Evolutionary conservation across 495 filamentous ascomycete species (phyloP).

Genomic region (Penicillium bialowiezense): DNA sequence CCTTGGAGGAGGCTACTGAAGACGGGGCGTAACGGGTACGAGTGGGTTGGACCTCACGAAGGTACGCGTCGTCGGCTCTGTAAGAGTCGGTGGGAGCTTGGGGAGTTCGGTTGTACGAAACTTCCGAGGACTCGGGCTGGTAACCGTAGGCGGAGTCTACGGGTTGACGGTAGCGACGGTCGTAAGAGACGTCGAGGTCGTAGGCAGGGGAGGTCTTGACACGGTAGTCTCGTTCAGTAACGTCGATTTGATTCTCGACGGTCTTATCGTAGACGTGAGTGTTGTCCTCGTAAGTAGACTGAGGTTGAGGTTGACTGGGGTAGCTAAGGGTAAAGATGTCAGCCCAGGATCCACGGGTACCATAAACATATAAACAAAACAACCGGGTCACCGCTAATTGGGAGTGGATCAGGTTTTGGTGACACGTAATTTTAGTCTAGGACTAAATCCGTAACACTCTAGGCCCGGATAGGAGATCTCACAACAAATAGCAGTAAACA

Average conservation of each 20-base stretch:
- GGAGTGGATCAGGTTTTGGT: constrained; percentile 31
- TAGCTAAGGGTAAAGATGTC: constrained; percentile 36
- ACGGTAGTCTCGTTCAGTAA: constrained; percentile 83
- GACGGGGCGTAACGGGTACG: constrained; percentile 37
- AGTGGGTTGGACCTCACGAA: constrained; percentile 45
- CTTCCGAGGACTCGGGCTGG: constrained; percentile 25
- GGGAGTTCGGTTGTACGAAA: constrained; percentile 30
- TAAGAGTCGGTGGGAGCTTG: constrained; percentile 29
- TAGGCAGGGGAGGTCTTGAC: constrained; percentile 69
- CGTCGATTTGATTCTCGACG: constrained; percentile 65
- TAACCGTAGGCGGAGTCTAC: constrained; percentile 32
- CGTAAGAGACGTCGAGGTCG: constrained; percentile 58
- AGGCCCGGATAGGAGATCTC: constrained; percentile 23
- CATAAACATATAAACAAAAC: constrained; percentile 33
- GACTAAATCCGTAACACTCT: constrained; percentile 31
- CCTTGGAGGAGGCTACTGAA: constrained; percentile 8
- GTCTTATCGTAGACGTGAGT: constrained; percentile 52
- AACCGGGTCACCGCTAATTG: constrained; percentile 32
- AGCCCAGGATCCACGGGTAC: constrained; percentile 16
- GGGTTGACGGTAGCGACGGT: constrained; percentile 44
- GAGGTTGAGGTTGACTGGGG: constrained; percentile 53
- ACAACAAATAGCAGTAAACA: constrained; percentile 16
- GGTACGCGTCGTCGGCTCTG: constrained; percentile 26
- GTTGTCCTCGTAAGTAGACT: constrained; percentile 54
- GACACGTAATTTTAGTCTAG: constrained; percentile 39